Conservation (phyloP, 164 flowering plant genomes). For the Santalum album region DNA sequence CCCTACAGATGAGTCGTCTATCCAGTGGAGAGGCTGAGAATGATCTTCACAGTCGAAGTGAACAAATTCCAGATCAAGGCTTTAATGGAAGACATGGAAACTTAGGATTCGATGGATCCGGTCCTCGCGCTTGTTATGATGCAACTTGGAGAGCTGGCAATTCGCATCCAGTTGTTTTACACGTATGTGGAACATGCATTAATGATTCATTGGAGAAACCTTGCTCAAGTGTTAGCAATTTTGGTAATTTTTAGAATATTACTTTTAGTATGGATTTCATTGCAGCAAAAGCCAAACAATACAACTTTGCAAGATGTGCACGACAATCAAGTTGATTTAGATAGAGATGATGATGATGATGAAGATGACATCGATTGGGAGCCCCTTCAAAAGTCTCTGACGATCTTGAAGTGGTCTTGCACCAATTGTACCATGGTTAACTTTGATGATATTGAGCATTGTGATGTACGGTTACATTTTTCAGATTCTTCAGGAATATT, state of each 20-base stretch:
- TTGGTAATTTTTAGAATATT: background rate
- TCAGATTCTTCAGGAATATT: background rate
- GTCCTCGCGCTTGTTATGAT: conserved; percentile 3
- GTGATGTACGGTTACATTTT: conserved; percentile 53
- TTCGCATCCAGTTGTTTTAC: conserved; percentile 14
- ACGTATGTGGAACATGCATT: conserved; percentile 17
- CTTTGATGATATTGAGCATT: conserved; percentile 42
- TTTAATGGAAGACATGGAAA: conserved; percentile 19
- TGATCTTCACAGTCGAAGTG: conserved; percentile 11
- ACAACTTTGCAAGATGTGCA: conserved; percentile 60
- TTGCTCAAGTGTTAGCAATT: background rate
- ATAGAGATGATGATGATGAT: conserved; percentile 57
- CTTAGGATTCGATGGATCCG: conserved; percentile 18
- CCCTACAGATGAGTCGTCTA: conserved; percentile 10
- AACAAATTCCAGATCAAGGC: conserved; percentile 13
- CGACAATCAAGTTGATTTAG: conserved; percentile 24
- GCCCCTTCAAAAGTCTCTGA: conserved; percentile 32
- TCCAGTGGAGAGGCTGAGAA: conserved; percentile 23
- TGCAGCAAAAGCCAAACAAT: conserved; percentile 35
- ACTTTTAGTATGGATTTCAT: background rate
- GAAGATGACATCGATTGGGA: conserved; percentile 96
- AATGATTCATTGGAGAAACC: background rate
- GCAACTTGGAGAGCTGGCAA: conserved; percentile 9
- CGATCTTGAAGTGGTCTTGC: conserved; percentile 69
- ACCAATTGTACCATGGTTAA: conserved; percentile 84